Percentiles rank a stretch among this genome's conserved stretches.
phyloP scores from a whole-genome alignment of 192 early-diverging fungal genomes.

The Linnemannia elongata region DNA sequence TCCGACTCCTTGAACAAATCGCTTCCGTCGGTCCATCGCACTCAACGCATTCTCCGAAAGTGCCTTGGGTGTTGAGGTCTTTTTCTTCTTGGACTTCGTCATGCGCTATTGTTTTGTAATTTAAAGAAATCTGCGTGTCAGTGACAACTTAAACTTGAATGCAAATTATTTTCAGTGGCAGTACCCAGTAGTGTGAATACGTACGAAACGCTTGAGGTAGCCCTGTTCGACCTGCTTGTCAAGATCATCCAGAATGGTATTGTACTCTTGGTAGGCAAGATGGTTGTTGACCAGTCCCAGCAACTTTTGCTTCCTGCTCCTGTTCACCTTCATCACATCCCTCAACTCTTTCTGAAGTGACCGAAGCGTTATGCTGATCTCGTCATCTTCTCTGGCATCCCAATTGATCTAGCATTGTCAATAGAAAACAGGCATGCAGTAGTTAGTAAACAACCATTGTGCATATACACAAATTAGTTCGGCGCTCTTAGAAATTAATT shows the following conservation, averaged over 20 bases:
- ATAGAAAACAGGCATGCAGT: constrained; percentile 1
- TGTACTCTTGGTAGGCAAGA: constrained; percentile 91
- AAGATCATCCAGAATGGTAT: constrained; percentile 85
- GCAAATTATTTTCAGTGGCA: background rate
- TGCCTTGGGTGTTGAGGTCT: constrained; percentile 61
- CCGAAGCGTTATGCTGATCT: constrained; percentile 78
- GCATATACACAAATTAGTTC: background rate
- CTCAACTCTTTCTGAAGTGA: constrained; percentile 78
- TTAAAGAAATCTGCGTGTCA: background rate
- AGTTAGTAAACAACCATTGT: background rate
- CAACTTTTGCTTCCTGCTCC: constrained; percentile 72
- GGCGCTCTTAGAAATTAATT: background rate
- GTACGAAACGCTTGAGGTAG: constrained; percentile 89
- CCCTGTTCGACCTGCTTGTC: constrained; percentile 92
- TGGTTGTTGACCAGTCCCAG: constrained; percentile 77
- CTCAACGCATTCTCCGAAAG: constrained; percentile 79
- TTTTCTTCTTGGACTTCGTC: constrained; percentile 82
- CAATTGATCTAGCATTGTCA: constrained; percentile 67
- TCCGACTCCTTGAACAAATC: constrained; percentile 77
- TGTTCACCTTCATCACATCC: constrained; percentile 77
- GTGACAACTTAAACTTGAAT: background rate
- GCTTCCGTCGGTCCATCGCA: constrained; percentile 75
- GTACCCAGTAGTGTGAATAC: constrained; percentile 22
- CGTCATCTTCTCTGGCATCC: constrained; percentile 80
- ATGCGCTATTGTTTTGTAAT: constrained; percentile 54